These are phyloP conservation scores for Sinapis alba DNA, from an alignment of 441 rosid species.

Conservation along the genomic window DNA sequence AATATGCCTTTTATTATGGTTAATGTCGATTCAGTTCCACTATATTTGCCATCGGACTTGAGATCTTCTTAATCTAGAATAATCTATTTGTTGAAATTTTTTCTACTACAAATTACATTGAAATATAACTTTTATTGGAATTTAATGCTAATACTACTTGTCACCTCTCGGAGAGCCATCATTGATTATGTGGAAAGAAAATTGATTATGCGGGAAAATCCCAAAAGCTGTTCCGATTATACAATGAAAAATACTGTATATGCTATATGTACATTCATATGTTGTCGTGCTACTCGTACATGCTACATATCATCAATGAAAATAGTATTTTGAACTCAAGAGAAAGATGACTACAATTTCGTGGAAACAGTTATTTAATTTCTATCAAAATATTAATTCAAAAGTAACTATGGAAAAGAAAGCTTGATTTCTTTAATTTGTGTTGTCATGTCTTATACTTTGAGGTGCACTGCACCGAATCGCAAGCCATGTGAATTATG, in stretches of 20 bases:
- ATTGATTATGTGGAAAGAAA: too few relatives aligned
- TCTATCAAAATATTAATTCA: not conserved
- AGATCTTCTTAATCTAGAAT: too few relatives aligned
- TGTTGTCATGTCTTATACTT: conserved; percentile 31
- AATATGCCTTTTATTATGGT: too few relatives aligned
- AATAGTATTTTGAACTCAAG: not conserved
- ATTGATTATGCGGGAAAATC: too few relatives aligned
- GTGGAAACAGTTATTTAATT: not conserved
- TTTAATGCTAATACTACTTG: too few relatives aligned
- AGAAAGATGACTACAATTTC: not conserved
- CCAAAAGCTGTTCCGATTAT: not conserved
- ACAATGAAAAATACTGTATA: not conserved
- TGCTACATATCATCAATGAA: not conserved
- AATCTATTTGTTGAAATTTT: too few relatives aligned
- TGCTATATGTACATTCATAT: not conserved
- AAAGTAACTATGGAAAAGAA: conserved; percentile 1
- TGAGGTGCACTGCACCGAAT: conserved; percentile 33
- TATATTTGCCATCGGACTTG: too few relatives aligned
- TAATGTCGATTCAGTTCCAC: too few relatives aligned
- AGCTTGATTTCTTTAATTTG: conserved; percentile 13
- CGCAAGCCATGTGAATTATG: conserved; percentile 27
- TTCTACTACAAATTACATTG: too few relatives aligned
- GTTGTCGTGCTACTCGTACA: conserved; percentile 22
- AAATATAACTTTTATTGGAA: too few relatives aligned
- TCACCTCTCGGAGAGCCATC: too few relatives aligned